Base-by-base conservation (phyloP, 192 early-diverging fungal genomes). In the Irineochytrium annulatum region DNA sequence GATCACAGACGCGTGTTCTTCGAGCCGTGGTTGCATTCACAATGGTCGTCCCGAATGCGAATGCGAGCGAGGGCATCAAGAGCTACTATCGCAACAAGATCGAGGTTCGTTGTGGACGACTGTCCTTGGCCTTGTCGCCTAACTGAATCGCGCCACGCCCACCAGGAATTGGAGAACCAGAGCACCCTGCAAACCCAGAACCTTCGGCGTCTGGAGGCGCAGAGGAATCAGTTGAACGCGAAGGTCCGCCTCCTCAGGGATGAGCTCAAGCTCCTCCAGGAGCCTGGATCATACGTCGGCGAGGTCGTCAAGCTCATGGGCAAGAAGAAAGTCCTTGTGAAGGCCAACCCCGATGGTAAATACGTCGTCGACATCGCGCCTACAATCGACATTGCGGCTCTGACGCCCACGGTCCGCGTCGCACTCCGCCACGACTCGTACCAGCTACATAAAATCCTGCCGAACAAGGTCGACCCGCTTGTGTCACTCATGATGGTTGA, bases 401-500 rank as follows among this genome's bases (percentile, higher is more conserved):
- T 99, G 32, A 96, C 90, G 32, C 88, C 94, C 24, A 93, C 93
- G 30, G 82, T 91, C 49, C 89, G 96, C 44, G 91, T 99, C 35
- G 94, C 94, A 17, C 80, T 99, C 43, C 89, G 91, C 48, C 76
- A 79, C 59, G 96, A 99, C 70, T 87, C 90, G 26, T 94, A 94
- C 66, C 86, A 89, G 71, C 84, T 99, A 44, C 86, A 93, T 80
- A 94, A 94, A 78, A 86, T 99, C 26, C 68, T 99, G 41, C 94
- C 95, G 39, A 97, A 95, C 78, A 94, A 97, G 66, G 87, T 99
- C 51, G 97, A 99, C 70, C 97, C 97, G n/a, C 83, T 99, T 37
- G 97, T 99, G 20, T 91, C 88, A n/a, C 83, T 99, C 52, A 99
- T 99, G 97, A 99, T 97, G 97, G 94, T 99, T 14, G 97, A 99